Conservation (phyloP, 257 asterid species). For the Salvia rosmarinus region DNA sequence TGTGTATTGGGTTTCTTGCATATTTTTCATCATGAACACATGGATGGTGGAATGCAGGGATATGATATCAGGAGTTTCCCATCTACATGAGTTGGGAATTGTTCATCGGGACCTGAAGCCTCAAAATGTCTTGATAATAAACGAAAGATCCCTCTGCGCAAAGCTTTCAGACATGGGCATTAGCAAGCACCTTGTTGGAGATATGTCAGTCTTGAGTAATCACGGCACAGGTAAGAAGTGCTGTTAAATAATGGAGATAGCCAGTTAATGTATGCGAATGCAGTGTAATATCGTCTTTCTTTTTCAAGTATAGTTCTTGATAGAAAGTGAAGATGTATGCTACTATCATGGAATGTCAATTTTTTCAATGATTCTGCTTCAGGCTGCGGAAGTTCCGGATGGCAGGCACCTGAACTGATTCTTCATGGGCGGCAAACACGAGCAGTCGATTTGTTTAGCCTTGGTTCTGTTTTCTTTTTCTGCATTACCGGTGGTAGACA, state of each 20-base stretch:
- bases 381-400: slow-evolving; percentile 97
- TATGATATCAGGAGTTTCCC: slow-evolving; percentile 77
- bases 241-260: not conserved
- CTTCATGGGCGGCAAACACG: slow-evolving; percentile 93
- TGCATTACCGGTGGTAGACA: slow-evolving; percentile 91
- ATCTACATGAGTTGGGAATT: slow-evolving; percentile 90
- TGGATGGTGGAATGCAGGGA: slow-evolving; percentile 74
- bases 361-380: slow-evolving; percentile 31
- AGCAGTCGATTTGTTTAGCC: slow-evolving; percentile 86
- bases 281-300: slow-evolving; percentile 10
- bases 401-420: slow-evolving; percentile 99
- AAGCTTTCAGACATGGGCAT: slow-evolving; percentile 98
- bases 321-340: slow-evolving; percentile 12
- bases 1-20: slow-evolving; percentile 17
- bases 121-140: slow-evolving; percentile 71
- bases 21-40: slow-evolving; percentile 18
- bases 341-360: slow-evolving; percentile 5
- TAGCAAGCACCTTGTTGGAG: slow-evolving; percentile 87
- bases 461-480: slow-evolving; percentile 85
- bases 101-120: slow-evolving; percentile 96
- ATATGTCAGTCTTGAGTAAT: slow-evolving; percentile 76
- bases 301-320: not conserved
- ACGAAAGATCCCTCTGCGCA: slow-evolving; percentile 68
- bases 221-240: slow-evolving; percentile 74
- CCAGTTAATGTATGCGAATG: slow-evolving; percentile 25